Conservation (phyloP, 2,329 filamentous ascomycete species). For the Venturia pyrina region DNA sequence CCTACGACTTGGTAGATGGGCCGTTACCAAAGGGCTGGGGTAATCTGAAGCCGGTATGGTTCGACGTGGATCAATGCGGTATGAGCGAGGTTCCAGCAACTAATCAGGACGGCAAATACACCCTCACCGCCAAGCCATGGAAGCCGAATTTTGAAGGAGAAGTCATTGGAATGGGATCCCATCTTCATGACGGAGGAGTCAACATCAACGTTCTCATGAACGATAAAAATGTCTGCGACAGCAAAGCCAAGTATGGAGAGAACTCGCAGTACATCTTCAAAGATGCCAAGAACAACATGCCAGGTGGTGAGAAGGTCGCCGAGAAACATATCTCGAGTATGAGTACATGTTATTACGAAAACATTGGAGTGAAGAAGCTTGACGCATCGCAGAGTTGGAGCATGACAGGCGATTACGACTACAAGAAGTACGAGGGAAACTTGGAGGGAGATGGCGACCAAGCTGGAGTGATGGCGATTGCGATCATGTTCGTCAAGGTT, state of each 20-base stretch:
- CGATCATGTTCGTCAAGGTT: background rate
- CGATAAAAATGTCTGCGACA: background rate
- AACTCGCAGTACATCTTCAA: background rate
- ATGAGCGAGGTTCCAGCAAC: conserved; percentile 2
- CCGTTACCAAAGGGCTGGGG: conserved; percentile 2
- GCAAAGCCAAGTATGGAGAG: background rate
- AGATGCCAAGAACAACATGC: background rate
- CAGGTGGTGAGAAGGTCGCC: background rate
- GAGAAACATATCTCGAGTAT: conserved; percentile 5
- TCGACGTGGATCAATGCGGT: conserved; percentile 11
- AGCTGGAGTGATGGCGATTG: conserved; percentile 8
- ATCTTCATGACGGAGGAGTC: conserved; percentile 9
- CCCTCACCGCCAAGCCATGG: conserved; percentile 1
- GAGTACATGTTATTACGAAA: background rate
- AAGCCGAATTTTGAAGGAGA: conserved; percentile 11
- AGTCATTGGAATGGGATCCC: conserved; percentile 8
- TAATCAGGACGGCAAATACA: conserved; percentile 4
- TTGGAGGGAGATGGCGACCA: background rate
- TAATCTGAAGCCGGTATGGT: conserved; percentile 9
- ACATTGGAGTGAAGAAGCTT: background rate
- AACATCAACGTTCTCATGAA: background rate
- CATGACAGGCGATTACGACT: conserved; percentile 10
- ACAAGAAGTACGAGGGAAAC: conserved; percentile 5
- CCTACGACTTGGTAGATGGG: conserved; percentile 9
- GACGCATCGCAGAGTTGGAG: background rate